Conservation (phyloP, 768 basidiomycete species). For the Tricholoma terreum region DNA sequence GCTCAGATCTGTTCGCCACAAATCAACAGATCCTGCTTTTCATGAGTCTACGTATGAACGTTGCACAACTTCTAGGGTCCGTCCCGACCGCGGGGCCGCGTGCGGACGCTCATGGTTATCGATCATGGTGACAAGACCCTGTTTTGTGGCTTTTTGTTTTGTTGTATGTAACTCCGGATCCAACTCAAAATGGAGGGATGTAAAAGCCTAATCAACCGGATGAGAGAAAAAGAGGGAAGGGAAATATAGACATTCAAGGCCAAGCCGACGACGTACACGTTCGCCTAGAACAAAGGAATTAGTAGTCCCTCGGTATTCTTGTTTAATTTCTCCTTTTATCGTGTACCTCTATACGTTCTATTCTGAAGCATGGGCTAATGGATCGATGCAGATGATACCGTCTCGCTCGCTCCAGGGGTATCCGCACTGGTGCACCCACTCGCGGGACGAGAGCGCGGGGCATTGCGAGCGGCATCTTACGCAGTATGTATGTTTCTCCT, state of each 20-base stretch:
- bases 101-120: no score
- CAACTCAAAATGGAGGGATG: no score
- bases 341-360: slow-evolving; percentile 16
- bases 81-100: no score
- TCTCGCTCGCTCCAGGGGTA: slow-evolving; percentile 95
- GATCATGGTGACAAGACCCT: no score
- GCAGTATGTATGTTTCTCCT: slow-evolving; percentile 94
- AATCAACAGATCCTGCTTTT: no score
- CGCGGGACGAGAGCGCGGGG: slow-evolving; percentile 82
- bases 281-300: background rate
- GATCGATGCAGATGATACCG: slow-evolving; percentile 86
- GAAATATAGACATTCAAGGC: background rate
- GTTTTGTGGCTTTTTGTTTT: no score
- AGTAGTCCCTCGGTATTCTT: background rate
- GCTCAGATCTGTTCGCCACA: no score
- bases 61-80: no score
- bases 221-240: background rate
- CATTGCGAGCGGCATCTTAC: slow-evolving; percentile 79
- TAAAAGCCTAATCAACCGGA: no score
- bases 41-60: no score
- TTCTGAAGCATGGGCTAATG: slow-evolving; percentile 66
- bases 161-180: no score
- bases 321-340: background rate
- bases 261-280: background rate
- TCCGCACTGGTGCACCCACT: slow-evolving; percentile 91